Evolutionary conservation across 495 filamentous ascomycete species (phyloP), one percentile per base, ranked within the genome.

Genomic region (Pseudevernia furfuracea): DNA sequence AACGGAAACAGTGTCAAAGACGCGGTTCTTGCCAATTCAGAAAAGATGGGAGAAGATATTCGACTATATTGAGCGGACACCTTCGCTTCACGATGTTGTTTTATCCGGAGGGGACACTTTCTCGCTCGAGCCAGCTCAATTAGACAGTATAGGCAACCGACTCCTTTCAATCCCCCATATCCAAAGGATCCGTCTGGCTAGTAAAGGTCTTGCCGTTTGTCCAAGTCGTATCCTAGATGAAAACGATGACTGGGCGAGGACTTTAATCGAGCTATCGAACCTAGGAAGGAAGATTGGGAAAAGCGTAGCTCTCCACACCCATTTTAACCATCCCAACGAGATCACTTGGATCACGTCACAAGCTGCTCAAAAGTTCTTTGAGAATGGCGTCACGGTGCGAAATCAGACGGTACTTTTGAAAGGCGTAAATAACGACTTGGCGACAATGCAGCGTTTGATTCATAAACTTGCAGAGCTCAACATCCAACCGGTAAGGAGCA

Each of bases 291-390:
- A 62, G 56, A 70, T 78, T 17, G 82, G 82, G 14, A 86, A 85
- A 68, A 74, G 78, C n/a, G 76, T 86, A 59, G 81, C 81, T 21
- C 66, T 82, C 59, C 84, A 86, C 66, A 87, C 84, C 0, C 84
- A 87, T 69, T 84, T 87, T 73, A 85, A 87, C 65, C 81, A 85
- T 61, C 78, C 80, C 17, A 75, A 76, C 59, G 84, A 87, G 70
- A 81, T 85, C 52, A 80, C 79, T 30, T 87, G 84, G 84, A 71
- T 85, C n/a, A 82, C 76, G 6, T 70, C 73, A 55, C 68, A 73
- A 59, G 84, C 84, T 9, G 76, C 77, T 28, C 78, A 77, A 59
- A 74, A 72, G 66, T 69, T 86, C 58, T 79, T 76, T 60, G 72
- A 76, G 65, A 72, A 74, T 15, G 82, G 82, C 25, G 74, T 87